Percentiles rank a stretch among this genome's conserved stretches.
These are phyloP conservation scores for Hypoxylon sp. DNA, from an alignment of 2,329 filamentous ascomycete genomes.

Conservation along the genomic window DNA sequence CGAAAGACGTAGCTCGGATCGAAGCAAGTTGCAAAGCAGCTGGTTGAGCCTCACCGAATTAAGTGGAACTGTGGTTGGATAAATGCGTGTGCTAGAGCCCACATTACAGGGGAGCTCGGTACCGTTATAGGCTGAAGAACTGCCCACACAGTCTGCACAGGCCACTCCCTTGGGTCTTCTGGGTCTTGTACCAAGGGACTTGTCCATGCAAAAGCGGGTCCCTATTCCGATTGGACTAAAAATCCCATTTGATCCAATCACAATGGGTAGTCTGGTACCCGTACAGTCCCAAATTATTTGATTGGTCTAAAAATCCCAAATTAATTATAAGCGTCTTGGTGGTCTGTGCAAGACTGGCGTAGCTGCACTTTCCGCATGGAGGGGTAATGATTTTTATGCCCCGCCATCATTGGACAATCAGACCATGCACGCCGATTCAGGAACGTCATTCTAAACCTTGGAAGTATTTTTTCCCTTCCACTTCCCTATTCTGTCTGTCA, in stretches of 20 bases:
- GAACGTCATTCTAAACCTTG: constrained; percentile 40
- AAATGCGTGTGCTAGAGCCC: not conserved
- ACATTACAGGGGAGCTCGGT: constrained; percentile 12
- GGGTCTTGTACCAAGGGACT: not conserved
- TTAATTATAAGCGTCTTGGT: not conserved
- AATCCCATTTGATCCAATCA: not conserved
- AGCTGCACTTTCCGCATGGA: constrained; percentile 38
- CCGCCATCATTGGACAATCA: constrained; percentile 47
- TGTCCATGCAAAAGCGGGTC: not conserved
- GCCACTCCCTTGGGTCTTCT: not conserved
- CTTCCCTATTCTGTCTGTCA: constrained; percentile 11
- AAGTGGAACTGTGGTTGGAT: constrained; percentile 5
- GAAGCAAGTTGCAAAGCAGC: not conserved
- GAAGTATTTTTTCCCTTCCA: constrained; percentile 27
- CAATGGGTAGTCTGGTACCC: not conserved
- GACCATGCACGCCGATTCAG: constrained; percentile 36
- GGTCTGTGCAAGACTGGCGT: not conserved
- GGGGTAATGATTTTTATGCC: constrained; percentile 43
- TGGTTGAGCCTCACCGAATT: constrained; percentile 33
- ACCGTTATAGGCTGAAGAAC: not conserved
- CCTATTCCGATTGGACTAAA: not conserved
- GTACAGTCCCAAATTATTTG: not conserved
- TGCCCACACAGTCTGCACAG: not conserved
- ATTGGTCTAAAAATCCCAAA: not conserved
- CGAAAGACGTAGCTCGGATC: not conserved